Percentiles rank a stretch among this genome's conserved stretches.
Evolutionary conservation across 1,284 basidiomycete genomes (phyloP).

Genomic region (Moesziomyces parantarcticus): DNA sequence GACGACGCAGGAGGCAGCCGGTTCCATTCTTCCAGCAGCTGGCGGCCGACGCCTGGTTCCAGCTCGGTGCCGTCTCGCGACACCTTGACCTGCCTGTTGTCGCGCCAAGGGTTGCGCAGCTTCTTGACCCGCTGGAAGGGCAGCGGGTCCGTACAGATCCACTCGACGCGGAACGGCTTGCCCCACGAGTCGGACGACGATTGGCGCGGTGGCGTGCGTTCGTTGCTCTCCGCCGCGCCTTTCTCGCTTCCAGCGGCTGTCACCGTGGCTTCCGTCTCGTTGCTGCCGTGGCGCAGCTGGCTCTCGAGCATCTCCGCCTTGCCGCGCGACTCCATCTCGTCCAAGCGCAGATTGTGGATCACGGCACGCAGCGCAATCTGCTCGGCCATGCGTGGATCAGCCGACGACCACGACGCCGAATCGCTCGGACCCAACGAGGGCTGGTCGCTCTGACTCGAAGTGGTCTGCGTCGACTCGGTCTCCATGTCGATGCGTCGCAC

Average conservation of each 20-base stretch:
- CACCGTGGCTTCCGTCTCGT: slow-evolving; percentile 35
- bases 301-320: slow-evolving; percentile 50
- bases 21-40: slow-evolving; percentile 82
- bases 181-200: slow-evolving; percentile 50
- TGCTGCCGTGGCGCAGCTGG: slow-evolving; percentile 42
- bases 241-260: slow-evolving; percentile 9
- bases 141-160: slow-evolving; percentile 80
- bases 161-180: slow-evolving; percentile 81
- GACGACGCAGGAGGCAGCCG: slow-evolving; percentile 9
- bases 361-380: slow-evolving; percentile 69
- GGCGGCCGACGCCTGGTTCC: slow-evolving; percentile 81
- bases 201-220: slow-evolving; percentile 29
- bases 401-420: slow-evolving; percentile 54
- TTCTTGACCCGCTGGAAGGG: slow-evolving; percentile 82
- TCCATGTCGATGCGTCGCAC: slow-evolving; percentile 48
- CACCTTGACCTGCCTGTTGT: slow-evolving; percentile 84
- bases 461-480: slow-evolving; percentile 19
- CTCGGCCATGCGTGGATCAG: slow-evolving; percentile 45
- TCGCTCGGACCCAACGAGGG: slow-evolving; percentile 43
- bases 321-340: slow-evolving; percentile 50
- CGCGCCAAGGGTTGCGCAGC: slow-evolving; percentile 91
- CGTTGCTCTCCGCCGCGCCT: slow-evolving; percentile 7
- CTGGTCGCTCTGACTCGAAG: slow-evolving; percentile 29
- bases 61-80: slow-evolving; percentile 92
- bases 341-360: slow-evolving; percentile 63